Evolutionary conservation across 352 stramenopile species (phyloP).

Genomic region (Pythium phragmiticola): DNA sequence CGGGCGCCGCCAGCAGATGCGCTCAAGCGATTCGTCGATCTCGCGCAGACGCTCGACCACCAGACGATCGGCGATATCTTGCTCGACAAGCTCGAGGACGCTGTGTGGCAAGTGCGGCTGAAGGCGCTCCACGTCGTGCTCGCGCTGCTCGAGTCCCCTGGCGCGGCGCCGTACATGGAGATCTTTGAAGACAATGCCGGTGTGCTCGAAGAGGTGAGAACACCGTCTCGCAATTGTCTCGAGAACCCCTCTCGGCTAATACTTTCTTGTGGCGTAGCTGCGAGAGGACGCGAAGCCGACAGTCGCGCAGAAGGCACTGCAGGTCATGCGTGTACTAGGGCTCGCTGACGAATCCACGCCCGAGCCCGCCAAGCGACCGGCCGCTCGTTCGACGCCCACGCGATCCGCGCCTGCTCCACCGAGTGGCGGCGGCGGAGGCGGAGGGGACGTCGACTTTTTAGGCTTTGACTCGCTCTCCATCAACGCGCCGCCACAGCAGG

Average conservation of each 20-base stretch:
- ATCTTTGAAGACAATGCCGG: conserved; percentile 86
- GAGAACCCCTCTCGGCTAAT: background rate
- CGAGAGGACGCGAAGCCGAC: conserved; percentile 74
- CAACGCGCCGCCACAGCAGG: conserved; percentile 20
- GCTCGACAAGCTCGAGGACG: conserved; percentile 85
- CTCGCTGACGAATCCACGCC: conserved; percentile 51
- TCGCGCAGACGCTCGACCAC: conserved; percentile 83
- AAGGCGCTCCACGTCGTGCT: conserved; percentile 84
- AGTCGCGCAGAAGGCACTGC: conserved; percentile 70
- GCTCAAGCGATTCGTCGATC: conserved; percentile 81
- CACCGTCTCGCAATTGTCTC: background rate
- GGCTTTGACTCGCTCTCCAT: conserved; percentile 66
- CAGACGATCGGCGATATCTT: conserved; percentile 85
- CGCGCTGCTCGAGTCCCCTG: conserved; percentile 70
- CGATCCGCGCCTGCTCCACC: conserved; percentile 25
- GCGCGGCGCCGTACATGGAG: conserved; percentile 60
- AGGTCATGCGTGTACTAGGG: conserved; percentile 67
- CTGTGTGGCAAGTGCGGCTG: conserved; percentile 77
- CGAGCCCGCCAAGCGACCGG: conserved; percentile 21
- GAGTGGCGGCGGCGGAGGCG: conserved; percentile 21
- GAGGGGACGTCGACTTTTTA: conserved; percentile 68
- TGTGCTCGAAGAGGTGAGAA: conserved; percentile 65
- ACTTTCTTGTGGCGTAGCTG: conserved; percentile 31
- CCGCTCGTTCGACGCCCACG: conserved; percentile 8
- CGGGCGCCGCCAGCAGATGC: conserved; percentile 73